Evolutionary conservation across 129 eudicot genomes (phyloP).

Genomic region (Glebionis coronaria): DNA sequence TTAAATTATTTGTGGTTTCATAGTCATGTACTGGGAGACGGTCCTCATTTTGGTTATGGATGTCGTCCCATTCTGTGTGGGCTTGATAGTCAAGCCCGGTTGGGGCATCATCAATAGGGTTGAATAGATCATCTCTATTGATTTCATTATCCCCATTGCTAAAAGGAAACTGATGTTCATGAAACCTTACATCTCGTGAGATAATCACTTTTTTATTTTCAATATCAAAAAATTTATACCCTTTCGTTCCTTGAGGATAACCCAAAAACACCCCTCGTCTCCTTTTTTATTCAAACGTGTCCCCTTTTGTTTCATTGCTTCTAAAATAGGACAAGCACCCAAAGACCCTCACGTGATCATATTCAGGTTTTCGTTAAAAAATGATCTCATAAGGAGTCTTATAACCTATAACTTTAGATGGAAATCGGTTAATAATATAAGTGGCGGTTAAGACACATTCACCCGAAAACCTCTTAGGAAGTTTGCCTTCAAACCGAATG

Average conservation of each 20-base stretch:
- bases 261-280: not conserved
- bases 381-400: constrained; percentile 1
- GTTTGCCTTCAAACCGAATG: too few relatives aligned
- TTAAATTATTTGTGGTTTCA: not conserved
- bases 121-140: not conserved
- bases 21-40: not conserved
- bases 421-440: not conserved
- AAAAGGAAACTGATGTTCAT: not conserved
- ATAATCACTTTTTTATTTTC: not conserved
- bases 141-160: not conserved
- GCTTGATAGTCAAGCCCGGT: not conserved
- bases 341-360: not conserved
- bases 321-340: not conserved
- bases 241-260: not conserved
- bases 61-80: too few relatives aligned
- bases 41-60: not conserved
- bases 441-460: not conserved
- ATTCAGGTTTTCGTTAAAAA: not conserved
- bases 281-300: not conserved
- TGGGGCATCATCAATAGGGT: not conserved
- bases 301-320: not conserved
- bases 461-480: too few relatives aligned
- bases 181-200: not conserved
- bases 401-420: not conserved
- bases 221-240: not conserved